A percentile compares a stretch with the other conserved stretches of the same genome.
Evolutionary conservation across 2,329 filamentous ascomycete species (phyloP).

Genomic region (Cordyceps militaris): DNA sequence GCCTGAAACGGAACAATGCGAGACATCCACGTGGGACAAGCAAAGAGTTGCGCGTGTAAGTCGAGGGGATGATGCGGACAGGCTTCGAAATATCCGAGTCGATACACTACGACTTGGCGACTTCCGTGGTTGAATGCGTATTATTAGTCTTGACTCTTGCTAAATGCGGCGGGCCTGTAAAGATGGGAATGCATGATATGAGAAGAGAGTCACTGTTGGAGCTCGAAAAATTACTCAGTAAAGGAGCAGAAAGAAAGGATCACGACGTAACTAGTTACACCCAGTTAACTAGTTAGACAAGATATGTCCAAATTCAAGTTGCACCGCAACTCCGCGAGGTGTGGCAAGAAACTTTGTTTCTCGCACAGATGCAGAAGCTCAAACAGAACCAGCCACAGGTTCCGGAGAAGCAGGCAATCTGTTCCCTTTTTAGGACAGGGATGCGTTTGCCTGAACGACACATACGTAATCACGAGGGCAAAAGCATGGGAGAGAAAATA

Average conservation of each 20-base stretch:
- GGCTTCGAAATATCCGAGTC: background rate
- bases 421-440: background rate
- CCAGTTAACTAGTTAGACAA: too few relatives aligned
- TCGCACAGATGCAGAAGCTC: conserved; percentile 2
- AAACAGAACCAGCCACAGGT: background rate
- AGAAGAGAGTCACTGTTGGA: too few relatives aligned
- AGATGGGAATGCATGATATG: too few relatives aligned
- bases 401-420: background rate
- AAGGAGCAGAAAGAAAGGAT: too few relatives aligned
- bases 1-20: conserved; percentile 3
- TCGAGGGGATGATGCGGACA: background rate
- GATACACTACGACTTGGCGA: background rate
- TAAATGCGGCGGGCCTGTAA: too few relatives aligned
- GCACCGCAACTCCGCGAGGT: too few relatives aligned
- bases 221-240: too few relatives aligned
- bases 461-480: background rate
- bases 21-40: background rate
- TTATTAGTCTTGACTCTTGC: too few relatives aligned
- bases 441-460: background rate
- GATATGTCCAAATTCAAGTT: too few relatives aligned
- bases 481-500: background rate
- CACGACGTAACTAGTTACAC: too few relatives aligned
- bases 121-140: background rate
- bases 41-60: background rate
- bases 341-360: background rate